Percentiles rank a stretch among this genome's conserved stretches.
Evolutionary conservation across 768 basidiomycete species (phyloP).

Genomic region (Calocera cornea): DNA sequence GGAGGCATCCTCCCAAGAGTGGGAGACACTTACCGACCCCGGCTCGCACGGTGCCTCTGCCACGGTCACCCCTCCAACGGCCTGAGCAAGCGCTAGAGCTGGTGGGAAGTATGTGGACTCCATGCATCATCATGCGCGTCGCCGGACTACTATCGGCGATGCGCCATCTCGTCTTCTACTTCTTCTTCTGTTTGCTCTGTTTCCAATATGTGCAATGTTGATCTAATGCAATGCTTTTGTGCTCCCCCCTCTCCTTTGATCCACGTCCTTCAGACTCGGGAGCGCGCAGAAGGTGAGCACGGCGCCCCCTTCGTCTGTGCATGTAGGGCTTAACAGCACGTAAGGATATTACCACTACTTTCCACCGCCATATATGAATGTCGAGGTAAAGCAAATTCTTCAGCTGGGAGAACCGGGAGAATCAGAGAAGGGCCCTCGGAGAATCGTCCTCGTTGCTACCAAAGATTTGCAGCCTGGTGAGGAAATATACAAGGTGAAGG

Average conservation of each 20-base stretch:
- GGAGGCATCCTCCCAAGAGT: constrained; percentile 78
- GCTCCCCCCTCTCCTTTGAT: constrained; percentile 8
- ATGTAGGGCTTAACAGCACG: not conserved
- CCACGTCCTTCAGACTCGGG: constrained; percentile 39
- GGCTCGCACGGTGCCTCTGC: constrained; percentile 8
- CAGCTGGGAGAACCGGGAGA: constrained; percentile 7
- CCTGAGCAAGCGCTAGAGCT: not conserved
- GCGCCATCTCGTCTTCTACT: constrained; percentile 5
- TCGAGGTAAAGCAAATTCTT: constrained; percentile 35
- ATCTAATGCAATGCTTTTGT: constrained; percentile 10
- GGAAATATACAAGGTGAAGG: constrained; percentile 57
- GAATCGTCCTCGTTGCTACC: constrained; percentile 42
- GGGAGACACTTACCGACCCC: constrained; percentile 75
- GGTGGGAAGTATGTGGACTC: constrained; percentile 18
- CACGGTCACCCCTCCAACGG: not conserved
- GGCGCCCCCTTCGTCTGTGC: constrained; percentile 2
- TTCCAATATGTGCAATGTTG: constrained; percentile 6
- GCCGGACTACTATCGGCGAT: constrained; percentile 2
- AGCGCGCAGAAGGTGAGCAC: constrained; percentile 60
- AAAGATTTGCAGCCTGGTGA: constrained; percentile 61
- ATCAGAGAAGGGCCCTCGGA: constrained; percentile 15
- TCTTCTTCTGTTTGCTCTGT: constrained; percentile 5
- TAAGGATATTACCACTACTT: constrained; percentile 60
- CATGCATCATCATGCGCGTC: constrained; percentile 3
- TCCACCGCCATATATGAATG: constrained; percentile 59